Conservation (phyloP, 306 rosid species). For the Quercus glauca region DNA sequence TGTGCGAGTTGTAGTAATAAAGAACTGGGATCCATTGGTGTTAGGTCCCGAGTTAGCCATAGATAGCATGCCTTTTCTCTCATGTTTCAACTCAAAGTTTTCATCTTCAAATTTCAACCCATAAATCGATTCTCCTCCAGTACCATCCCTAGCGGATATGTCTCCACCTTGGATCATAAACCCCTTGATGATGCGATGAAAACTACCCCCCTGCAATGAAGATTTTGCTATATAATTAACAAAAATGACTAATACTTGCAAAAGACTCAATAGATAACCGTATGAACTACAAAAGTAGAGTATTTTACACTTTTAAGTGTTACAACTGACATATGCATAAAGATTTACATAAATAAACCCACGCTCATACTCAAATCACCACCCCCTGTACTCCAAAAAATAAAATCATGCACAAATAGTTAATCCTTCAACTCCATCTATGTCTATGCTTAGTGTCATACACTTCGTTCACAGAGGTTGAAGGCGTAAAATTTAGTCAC, state of each 20-base stretch:
- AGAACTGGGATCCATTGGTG: slow-evolving; percentile 72
- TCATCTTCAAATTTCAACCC: slow-evolving; percentile 70
- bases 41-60: slow-evolving; percentile 70
- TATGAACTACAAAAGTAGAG: neutral
- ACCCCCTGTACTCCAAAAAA: too few relatives aligned
- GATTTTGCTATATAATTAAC: neutral
- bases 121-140: slow-evolving; percentile 78
- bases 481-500: too few relatives aligned
- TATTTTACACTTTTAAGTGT: too few relatives aligned
- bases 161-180: slow-evolving; percentile 88
- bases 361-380: too few relatives aligned
- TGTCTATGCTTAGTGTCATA: too few relatives aligned
- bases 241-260: neutral
- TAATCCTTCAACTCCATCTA: too few relatives aligned
- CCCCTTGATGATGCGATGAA: slow-evolving; percentile 73
- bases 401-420: too few relatives aligned
- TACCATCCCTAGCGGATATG: slow-evolving; percentile 57
- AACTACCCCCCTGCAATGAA: slow-evolving; percentile 38
- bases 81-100: slow-evolving; percentile 67
- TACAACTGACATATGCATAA: too few relatives aligned
- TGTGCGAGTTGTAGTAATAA: slow-evolving; percentile 46
- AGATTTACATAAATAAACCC: too few relatives aligned
- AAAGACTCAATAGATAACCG: neutral
- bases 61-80: slow-evolving; percentile 67
- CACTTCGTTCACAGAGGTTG: too few relatives aligned